A percentile compares a stretch with the other conserved stretches of the same genome.
phyloP scores from a whole-genome alignment of 2,329 filamentous ascomycete species.

The Colletotrichum sp. region DNA sequence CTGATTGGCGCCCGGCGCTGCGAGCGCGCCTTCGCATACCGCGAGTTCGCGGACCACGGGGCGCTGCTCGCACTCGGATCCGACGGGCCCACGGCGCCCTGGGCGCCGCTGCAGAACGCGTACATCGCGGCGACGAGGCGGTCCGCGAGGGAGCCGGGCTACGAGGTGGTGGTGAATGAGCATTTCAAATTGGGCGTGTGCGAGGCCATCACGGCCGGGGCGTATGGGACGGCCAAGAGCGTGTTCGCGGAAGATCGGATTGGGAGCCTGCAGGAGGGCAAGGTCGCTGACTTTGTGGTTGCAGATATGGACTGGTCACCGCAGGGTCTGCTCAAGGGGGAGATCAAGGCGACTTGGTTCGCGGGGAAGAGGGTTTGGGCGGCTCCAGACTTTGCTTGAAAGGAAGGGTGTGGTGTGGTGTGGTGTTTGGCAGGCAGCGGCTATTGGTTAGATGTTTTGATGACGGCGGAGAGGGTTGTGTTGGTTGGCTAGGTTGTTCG shows the following conservation, averaged over 20 bases:
- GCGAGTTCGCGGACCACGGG: slow-evolving; percentile 56
- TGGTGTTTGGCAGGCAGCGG: neutral
- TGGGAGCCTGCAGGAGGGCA: slow-evolving; percentile 52
- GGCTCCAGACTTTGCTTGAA: neutral
- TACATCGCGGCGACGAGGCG: slow-evolving; percentile 57
- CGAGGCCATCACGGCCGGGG: slow-evolving; percentile 52
- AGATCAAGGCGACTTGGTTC: slow-evolving; percentile 53
- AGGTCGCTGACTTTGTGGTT: slow-evolving; percentile 57
- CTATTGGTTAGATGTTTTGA: neutral
- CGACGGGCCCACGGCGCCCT: slow-evolving; percentile 58
- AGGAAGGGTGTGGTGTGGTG: neutral
- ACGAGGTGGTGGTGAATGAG: slow-evolving; percentile 46
- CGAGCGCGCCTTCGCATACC: too few species aligned
- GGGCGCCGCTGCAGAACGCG: slow-evolving; percentile 51
- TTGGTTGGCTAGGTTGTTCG: neutral
- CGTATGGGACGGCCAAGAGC: slow-evolving; percentile 52
- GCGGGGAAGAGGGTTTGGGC: slow-evolving; percentile 40
- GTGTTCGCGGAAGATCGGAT: slow-evolving; percentile 53
- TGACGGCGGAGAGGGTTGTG: neutral
- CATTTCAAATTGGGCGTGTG: slow-evolving; percentile 51
- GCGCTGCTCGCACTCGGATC: slow-evolving; percentile 55
- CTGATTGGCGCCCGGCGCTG: too few species aligned
- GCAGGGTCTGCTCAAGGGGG: slow-evolving; percentile 44
- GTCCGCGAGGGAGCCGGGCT: slow-evolving; percentile 48
- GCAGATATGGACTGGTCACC: slow-evolving; percentile 54